These are phyloP conservation scores for Rhodotorula mucilaginosa DNA, from an alignment of 1,284 basidiomycete species.

Conservation along the genomic window DNA sequence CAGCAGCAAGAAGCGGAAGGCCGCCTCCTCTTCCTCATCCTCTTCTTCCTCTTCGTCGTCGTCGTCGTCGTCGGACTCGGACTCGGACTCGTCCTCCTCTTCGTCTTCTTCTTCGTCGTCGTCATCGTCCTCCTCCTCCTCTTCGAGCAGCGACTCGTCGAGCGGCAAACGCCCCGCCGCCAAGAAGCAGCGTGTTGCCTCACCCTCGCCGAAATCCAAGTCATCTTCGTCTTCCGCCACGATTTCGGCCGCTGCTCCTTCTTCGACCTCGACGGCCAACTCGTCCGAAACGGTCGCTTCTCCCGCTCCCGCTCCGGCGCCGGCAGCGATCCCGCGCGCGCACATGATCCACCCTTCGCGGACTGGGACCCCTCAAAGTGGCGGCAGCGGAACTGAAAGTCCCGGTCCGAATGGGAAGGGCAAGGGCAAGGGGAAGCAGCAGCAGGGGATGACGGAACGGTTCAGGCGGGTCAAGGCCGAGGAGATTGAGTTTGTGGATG, in stretches of 20 bases:
- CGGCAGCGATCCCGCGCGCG: constrained; percentile 1
- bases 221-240: background rate
- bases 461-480: constrained; percentile 81
- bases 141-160: constrained; percentile 23
- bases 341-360: background rate
- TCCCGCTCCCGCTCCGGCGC: background rate
- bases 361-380: background rate
- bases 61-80: constrained; percentile 19
- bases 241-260: background rate
- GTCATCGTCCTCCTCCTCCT: constrained; percentile 16
- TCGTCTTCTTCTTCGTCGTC: constrained; percentile 32
- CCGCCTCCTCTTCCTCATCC: constrained; percentile 30
- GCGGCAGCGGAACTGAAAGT: background rate
- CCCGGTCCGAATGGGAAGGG: constrained; percentile 13
- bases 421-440: background rate
- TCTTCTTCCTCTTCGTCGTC: constrained; percentile 34
- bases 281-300: background rate
- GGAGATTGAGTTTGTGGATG: constrained; percentile 58
- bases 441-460: constrained; percentile 38
- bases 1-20: constrained; percentile 44
- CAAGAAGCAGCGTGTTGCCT: constrained; percentile 33
- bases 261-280: background rate
- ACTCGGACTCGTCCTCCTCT: constrained; percentile 34
- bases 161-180: constrained; percentile 18
- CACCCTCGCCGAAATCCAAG: background rate